phyloP scores from a whole-genome alignment of 257 asterid genomes.

The Ilex asprella region DNA sequence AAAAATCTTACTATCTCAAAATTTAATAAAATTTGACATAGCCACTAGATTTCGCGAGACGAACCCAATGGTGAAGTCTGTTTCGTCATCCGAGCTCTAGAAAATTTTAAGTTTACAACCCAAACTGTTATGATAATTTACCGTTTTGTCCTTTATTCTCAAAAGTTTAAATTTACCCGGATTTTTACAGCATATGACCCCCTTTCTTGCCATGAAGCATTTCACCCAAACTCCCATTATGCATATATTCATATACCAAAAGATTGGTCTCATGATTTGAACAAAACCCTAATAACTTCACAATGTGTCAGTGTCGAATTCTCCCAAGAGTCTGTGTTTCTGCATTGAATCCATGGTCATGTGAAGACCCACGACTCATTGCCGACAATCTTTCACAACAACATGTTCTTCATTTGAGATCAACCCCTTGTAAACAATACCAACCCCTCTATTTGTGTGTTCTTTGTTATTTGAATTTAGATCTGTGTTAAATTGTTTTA shows the following conservation, averaged over 20 bases:
- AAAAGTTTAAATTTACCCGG: too few species aligned
- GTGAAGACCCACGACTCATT: slow-evolving; percentile 85
- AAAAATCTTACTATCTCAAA: too few species aligned
- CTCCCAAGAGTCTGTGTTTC: slow-evolving; percentile 94
- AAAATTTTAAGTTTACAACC: too few species aligned
- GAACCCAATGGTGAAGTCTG: too few species aligned
- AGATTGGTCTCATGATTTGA: slow-evolving; percentile 89
- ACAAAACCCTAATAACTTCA: slow-evolving; percentile 77
- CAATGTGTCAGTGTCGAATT: slow-evolving; percentile 92
- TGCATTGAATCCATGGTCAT: slow-evolving; percentile 94
- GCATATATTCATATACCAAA: slow-evolving; percentile 89
- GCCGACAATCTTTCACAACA: slow-evolving; percentile 81
- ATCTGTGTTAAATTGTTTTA: too few species aligned
- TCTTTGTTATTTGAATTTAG: too few species aligned
- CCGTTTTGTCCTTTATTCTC: too few species aligned
- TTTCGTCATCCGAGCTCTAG: too few species aligned
- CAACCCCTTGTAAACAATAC: slow-evolving; percentile 76
- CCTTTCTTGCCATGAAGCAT: slow-evolving; percentile 95
- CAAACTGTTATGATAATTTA: too few species aligned
- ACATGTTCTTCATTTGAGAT: slow-evolving; percentile 77
- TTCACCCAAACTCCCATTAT: slow-evolving; percentile 95
- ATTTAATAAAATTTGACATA: too few species aligned
- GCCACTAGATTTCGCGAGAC: too few species aligned
- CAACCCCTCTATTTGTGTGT: too few species aligned
- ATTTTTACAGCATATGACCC: slow-evolving; percentile 83